phyloP scores from a whole-genome alignment of 2,329 filamentous ascomycete species.

The Diaporthe vexans region DNA sequence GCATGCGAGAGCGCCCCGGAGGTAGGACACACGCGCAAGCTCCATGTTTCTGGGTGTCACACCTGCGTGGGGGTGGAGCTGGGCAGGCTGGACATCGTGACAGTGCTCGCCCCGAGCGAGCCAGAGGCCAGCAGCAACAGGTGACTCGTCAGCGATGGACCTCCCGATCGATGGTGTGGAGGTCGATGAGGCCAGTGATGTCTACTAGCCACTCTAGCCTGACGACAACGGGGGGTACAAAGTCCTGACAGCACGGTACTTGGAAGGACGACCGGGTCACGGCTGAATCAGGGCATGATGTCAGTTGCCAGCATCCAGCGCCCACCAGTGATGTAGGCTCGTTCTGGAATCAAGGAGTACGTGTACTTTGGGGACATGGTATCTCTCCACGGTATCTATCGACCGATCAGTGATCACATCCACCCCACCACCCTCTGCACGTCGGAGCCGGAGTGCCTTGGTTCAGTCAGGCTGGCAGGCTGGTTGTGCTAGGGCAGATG shows the following conservation, averaged over 20 bases:
- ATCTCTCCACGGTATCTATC: not conserved
- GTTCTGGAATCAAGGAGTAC: not conserved
- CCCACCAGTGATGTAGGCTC: not conserved
- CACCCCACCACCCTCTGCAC: conserved; percentile 1
- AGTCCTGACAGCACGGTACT: not conserved
- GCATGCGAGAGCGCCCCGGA: conserved; percentile 1
- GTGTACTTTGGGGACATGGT: not conserved
- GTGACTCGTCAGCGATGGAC: conserved; percentile 24
- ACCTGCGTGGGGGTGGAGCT: conserved; percentile 31
- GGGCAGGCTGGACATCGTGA: conserved; percentile 25
- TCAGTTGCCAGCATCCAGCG: conserved; percentile 18
- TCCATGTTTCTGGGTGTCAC: conserved; percentile 30
- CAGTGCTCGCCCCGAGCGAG: not conserved
- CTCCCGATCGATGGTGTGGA: conserved; percentile 8
- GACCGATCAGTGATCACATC: not conserved
- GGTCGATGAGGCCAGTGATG: conserved; percentile 25
- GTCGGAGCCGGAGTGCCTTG: conserved; percentile 28
- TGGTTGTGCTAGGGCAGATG: not conserved
- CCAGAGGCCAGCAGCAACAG: conserved; percentile 4
- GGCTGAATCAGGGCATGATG: conserved; percentile 33
- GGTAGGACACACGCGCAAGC: conserved; percentile 14
- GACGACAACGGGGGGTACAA: not conserved
- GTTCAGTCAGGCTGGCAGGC: not conserved
- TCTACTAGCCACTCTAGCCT: conserved; percentile 5
- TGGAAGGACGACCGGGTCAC: conserved; percentile 13